Conservation (phyloP, 768 basidiomycete species). For the Hygrophoropsis aurantiaca region DNA sequence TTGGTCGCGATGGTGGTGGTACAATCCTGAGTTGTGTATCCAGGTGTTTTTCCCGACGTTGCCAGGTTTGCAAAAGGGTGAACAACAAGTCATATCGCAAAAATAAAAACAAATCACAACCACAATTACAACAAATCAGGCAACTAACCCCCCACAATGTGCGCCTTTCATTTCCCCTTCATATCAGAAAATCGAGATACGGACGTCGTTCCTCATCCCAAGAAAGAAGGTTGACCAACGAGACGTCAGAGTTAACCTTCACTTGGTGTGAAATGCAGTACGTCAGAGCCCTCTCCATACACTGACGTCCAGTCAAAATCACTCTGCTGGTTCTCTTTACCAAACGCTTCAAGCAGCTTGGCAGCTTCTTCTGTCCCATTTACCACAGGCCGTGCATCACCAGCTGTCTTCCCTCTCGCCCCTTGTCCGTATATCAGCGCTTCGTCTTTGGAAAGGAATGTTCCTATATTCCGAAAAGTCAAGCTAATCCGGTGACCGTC, state of each 20-base stretch:
- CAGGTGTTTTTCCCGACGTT: slow-evolving; percentile 12
- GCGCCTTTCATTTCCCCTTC: slow-evolving; percentile 8
- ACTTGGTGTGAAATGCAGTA: slow-evolving; percentile 51
- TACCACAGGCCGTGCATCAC: slow-evolving; percentile 53
- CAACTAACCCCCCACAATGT: background rate
- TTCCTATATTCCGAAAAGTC: slow-evolving; percentile 78
- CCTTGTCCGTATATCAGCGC: slow-evolving; percentile 72
- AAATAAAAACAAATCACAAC: slow-evolving; percentile 3
- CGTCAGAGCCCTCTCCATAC: slow-evolving; percentile 72
- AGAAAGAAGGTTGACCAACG: background rate
- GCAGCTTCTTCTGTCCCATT: slow-evolving; percentile 48
- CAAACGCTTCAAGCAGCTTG: slow-evolving; percentile 61
- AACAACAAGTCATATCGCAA: slow-evolving; percentile 5
- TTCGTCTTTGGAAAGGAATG: slow-evolving; percentile 58
- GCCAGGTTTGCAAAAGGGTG: slow-evolving; percentile 20
- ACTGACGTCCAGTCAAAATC: slow-evolving; percentile 67
- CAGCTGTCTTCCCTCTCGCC: slow-evolving; percentile 59
- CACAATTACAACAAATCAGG: slow-evolving; percentile 17
- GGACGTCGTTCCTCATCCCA: slow-evolving; percentile 1
- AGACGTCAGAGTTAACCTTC: slow-evolving; percentile 12
- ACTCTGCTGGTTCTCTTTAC: slow-evolving; percentile 68
- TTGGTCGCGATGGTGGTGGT: slow-evolving; percentile 1
- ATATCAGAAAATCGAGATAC: slow-evolving; percentile 16
- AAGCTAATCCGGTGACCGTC: slow-evolving; percentile 73
- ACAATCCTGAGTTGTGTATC: slow-evolving; percentile 1